Conservation (phyloP, 1,284 basidiomycete species). For the Tylopilus sp. region DNA sequence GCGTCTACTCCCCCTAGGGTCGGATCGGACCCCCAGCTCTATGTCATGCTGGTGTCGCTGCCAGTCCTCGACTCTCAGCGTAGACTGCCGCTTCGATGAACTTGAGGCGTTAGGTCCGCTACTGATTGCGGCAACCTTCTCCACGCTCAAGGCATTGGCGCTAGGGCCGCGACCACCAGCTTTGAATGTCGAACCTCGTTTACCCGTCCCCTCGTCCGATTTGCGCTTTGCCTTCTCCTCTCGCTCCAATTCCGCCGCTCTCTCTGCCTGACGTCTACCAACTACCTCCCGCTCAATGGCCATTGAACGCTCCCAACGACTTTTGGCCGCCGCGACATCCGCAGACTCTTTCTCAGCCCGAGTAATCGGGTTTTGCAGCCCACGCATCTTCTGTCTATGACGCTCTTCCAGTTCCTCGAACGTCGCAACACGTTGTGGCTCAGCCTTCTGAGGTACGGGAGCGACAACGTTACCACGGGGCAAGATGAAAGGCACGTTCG, state of each 20-base stretch:
- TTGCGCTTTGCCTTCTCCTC: conserved; percentile 45
- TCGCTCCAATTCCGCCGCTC: conserved; percentile 49
- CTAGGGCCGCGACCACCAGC: conserved; percentile 41
- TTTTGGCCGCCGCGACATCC: conserved; percentile 61
- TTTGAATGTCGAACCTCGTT: conserved; percentile 31
- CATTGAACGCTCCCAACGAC: conserved; percentile 73
- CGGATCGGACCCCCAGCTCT: conserved; percentile 34
- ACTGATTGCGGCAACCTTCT: conserved; percentile 48
- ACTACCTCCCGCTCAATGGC: conserved; percentile 67
- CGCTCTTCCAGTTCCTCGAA: conserved; percentile 78
- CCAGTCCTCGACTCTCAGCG: conserved; percentile 80
- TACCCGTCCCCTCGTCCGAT: conserved; percentile 38
- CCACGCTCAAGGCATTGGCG: conserved; percentile 54
- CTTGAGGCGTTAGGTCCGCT: conserved; percentile 30
- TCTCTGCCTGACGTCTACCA: conserved; percentile 65
- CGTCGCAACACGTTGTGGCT: conserved; percentile 54
- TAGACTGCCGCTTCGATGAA: conserved; percentile 62
- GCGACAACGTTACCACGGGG: conserved; percentile 39
- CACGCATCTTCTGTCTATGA: conserved; percentile 75
- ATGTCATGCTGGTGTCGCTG: conserved; percentile 62
- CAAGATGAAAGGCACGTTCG: conserved; percentile 28
- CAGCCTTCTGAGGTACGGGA: conserved; percentile 46
- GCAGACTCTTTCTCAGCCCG: conserved; percentile 68
- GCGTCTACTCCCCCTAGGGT: conserved; percentile 32
- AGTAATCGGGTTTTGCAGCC: conserved; percentile 71